Evolutionary conservation across 2,329 filamentous ascomycete species (phyloP), one percentile per base, ranked within the genome.

Genomic region (Aureobasidium sp.): DNA sequence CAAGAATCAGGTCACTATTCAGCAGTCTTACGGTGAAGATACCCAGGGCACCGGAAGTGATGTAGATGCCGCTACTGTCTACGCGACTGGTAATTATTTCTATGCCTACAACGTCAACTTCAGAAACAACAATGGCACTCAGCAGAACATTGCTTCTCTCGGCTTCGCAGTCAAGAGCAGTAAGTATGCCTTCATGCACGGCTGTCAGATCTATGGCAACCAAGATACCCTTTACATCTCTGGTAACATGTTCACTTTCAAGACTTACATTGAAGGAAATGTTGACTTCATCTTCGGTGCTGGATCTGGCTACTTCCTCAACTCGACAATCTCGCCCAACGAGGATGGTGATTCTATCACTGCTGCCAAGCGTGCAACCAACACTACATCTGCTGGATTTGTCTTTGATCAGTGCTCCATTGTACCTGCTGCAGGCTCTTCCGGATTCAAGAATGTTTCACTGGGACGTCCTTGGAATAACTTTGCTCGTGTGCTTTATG

Each of bases 251-350:
- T 81, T 80, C 68, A 74, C 76, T 3, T 80, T 77, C 69, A 79
- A 80, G 67, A 76, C 75, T 10, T 78, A 79, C 65, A 75, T 81
- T 40, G 76, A 78, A 64, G 79, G 78, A 6, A 79, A 79, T 31
- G 74, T 81, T 40, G 79, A 84, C 43, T 82, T 83, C 75, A 83
- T 79, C 27, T 78, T 78, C 70, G 82, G 81, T 13, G 73, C 76
- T 31, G 82, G 81, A 3, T 74, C 80, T 0, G 82, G 74, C 9
- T 84, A 84, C 68, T 83, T 84, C 74, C 72, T 71, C n/a, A 75
- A 74, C 64, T 75, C 74, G 10, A 78, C 75, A 9, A 79, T 79
- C 25, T 73, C 76, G 6, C 74, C 77, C 0, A 79, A 78, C 48
- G 72, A 74, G 36, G 77, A 79, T 43, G 74, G 70, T n/a, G 70